A percentile compares a stretch with the other conserved stretches of the same genome.
Conservation (phyloP, 164 flowering plant species). For the Magnolia officinalis region DNA sequence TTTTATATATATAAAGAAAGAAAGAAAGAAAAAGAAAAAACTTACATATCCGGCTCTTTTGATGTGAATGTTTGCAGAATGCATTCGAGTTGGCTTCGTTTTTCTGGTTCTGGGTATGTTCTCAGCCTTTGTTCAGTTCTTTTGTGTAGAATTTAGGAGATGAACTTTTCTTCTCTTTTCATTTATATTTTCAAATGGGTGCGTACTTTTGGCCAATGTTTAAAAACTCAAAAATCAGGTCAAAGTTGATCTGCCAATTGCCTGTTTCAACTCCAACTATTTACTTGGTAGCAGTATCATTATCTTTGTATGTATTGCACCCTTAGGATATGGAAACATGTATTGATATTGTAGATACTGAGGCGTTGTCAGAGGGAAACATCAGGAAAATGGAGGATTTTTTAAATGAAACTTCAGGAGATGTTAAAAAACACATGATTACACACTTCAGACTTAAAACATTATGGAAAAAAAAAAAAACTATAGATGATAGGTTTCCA, state of each 20-base stretch:
- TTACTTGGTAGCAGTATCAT: background rate
- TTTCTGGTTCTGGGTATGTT: conserved; percentile 96
- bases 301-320: no score
- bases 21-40: background rate
- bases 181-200: background rate
- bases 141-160: background rate
- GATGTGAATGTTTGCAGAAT: conserved; percentile 56
- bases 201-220: background rate
- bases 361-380: no score
- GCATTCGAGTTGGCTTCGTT: conserved; percentile 97
- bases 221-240: background rate
- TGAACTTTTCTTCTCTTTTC: background rate
- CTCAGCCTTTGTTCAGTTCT: background rate
- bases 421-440: no score
- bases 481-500: no score
- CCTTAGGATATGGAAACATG: no score
- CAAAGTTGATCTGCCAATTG: background rate
- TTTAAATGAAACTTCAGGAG: no score
- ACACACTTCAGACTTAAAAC: no score
- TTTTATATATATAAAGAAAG: no score
- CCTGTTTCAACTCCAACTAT: background rate
- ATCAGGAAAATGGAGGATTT: no score
- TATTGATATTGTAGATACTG: no score
- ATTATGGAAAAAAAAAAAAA: no score
- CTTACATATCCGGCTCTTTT: background rate